Conservation (phyloP, 352 stramenopile species). For the Globisporangium rhizosaccharum region DNA sequence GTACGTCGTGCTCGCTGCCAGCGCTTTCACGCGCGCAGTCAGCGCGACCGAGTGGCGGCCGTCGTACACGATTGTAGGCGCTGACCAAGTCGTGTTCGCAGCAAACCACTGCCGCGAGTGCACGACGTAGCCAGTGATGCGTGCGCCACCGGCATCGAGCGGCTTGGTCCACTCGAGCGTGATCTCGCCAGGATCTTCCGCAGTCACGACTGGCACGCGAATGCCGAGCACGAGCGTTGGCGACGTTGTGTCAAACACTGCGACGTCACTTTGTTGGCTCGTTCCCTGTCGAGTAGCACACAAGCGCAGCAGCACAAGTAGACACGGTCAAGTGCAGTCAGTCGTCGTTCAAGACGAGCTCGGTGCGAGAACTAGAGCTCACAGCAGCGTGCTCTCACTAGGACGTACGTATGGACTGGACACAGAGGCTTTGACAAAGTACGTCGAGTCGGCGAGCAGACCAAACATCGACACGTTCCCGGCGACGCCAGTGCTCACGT, state of each 20-base stretch:
- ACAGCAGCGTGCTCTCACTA: no score
- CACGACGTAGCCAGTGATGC: constrained; percentile 40
- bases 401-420: constrained; percentile 14
- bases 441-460: constrained; percentile 28
- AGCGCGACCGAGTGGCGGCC: constrained; percentile 15
- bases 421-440: constrained; percentile 23
- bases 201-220: constrained; percentile 15
- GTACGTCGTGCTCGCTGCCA: constrained; percentile 38
- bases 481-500: constrained; percentile 8
- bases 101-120: constrained; percentile 14
- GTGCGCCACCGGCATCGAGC: constrained; percentile 34
- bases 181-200: constrained; percentile 44
- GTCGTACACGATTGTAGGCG: constrained; percentile 31
- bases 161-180: constrained; percentile 34
- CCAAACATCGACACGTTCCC: constrained; percentile 25
- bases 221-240: constrained; percentile 26
- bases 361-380: background rate
- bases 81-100: constrained; percentile 28
- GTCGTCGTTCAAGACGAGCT: background rate
- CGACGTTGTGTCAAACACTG: constrained; percentile 23
- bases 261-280: constrained; percentile 20
- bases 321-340: no score
- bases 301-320: background rate
- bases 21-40: constrained; percentile 21
- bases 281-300: constrained; percentile 21